phyloP scores from a whole-genome alignment of 495 filamentous ascomycete genomes.

The Aspergillus sparsus region DNA sequence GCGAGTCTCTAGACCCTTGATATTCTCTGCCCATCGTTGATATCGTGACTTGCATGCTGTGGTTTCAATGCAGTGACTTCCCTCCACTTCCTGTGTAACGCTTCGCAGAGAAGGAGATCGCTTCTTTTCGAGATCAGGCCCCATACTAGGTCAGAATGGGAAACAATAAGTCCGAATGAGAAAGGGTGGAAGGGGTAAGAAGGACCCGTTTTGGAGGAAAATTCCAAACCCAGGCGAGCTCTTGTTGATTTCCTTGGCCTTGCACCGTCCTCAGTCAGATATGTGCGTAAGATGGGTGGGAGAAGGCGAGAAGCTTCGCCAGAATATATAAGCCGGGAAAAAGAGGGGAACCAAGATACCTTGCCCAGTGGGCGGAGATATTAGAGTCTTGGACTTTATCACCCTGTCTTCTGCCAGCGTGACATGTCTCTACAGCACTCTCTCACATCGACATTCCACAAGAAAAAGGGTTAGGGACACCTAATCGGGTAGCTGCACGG shows the following conservation, averaged over 20 bases:
- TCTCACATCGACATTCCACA: slow-evolving; percentile 25
- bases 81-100: slow-evolving; percentile 23
- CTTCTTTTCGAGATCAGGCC: slow-evolving; percentile 20
- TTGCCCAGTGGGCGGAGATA: not conserved
- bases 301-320: not conserved
- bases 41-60: slow-evolving; percentile 23
- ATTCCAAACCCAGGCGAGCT: not conserved
- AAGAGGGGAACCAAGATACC: too few species aligned
- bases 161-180: not conserved
- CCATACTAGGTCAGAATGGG: slow-evolving; percentile 17
- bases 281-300: too few species aligned
- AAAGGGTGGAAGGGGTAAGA: not conserved
- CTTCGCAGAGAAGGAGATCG: slow-evolving; percentile 25
- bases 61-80: not conserved
- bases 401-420: slow-evolving; percentile 17
- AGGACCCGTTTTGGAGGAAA: not conserved
- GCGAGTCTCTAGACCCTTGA: slow-evolving; percentile 61
- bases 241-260: too few species aligned
- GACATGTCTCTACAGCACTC: slow-evolving; percentile 16
- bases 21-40: slow-evolving; percentile 35
- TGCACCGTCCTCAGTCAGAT: too few species aligned
- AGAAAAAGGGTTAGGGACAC: slow-evolving; percentile 11
- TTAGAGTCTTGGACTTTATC: slow-evolving; percentile 16
- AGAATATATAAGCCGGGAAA: slow-evolving; percentile 2
- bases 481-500: slow-evolving; percentile 10